phyloP scores from a whole-genome alignment of 305 asterid genomes.

The Plantago lanceolata region DNA sequence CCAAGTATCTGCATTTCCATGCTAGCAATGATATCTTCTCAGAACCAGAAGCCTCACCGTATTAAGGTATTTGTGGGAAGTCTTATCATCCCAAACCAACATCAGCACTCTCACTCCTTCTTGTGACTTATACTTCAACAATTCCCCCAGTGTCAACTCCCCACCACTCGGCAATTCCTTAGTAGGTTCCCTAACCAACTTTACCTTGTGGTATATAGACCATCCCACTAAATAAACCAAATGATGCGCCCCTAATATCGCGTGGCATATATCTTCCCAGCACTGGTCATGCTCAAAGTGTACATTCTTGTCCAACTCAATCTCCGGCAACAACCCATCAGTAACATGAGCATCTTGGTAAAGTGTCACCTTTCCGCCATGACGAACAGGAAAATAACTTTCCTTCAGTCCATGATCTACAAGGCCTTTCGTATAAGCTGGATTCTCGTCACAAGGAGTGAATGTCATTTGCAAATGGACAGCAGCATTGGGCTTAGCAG shows the following conservation, averaged over 20 bases:
- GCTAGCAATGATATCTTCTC: too few relatives aligned
- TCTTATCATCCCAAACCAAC: conserved; percentile 97
- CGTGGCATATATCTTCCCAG: conserved; percentile 89
- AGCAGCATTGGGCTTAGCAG: conserved; percentile 71
- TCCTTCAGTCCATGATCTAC: conserved; percentile 41
- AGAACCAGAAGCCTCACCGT: conserved; percentile 38
- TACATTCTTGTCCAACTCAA: conserved; percentile 37
- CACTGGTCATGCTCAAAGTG: conserved; percentile 52
- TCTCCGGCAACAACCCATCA: conserved; percentile 60
- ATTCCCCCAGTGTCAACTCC: conserved; percentile 71
- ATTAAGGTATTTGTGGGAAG: conserved; percentile 86
- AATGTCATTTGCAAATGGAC: conserved; percentile 48
- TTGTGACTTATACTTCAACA: conserved; percentile 85
- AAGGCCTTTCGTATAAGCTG: conserved; percentile 36
- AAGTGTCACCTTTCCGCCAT: conserved; percentile 64
- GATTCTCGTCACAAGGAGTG: conserved; percentile 43
- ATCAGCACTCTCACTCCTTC: conserved; percentile 89
- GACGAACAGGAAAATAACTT: conserved; percentile 77
- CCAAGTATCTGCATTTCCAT: too few relatives aligned
- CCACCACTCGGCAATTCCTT: conserved; percentile 76
- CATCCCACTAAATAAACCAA: conserved; percentile 76
- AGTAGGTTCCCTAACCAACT: conserved; percentile 79
- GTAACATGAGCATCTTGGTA: conserved; percentile 88
- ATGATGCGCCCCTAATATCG: conserved; percentile 81
- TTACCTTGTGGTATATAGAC: conserved; percentile 86